phyloP scores from a whole-genome alignment of 2,329 filamentous ascomycete species.

The Exophiala lecanii-corni region DNA sequence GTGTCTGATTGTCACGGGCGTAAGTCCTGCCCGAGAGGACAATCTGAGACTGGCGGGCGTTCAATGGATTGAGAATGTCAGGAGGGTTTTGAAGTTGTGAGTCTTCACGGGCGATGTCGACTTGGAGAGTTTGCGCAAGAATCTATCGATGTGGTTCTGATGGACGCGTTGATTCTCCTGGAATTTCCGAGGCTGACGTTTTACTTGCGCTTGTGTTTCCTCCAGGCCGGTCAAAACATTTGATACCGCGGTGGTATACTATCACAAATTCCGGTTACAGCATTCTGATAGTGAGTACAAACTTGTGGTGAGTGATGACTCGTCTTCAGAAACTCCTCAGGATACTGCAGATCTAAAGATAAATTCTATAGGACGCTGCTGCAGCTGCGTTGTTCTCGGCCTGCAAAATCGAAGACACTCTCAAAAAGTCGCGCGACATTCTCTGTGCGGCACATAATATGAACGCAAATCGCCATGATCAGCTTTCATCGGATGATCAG shows the following conservation, averaged over 20 bases:
- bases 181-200: conserved; percentile 1
- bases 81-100: conserved; percentile 72
- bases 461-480: conserved; percentile 60
- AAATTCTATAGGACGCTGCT: conserved; percentile 64
- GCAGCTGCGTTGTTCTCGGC: conserved; percentile 84
- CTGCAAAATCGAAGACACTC: conserved; percentile 95
- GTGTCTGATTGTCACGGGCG: conserved; percentile 63
- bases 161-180: not conserved
- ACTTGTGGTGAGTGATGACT: conserved; percentile 47
- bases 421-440: conserved; percentile 94
- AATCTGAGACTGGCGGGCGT: conserved; percentile 78
- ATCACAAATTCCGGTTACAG: conserved; percentile 84
- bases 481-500: conserved; percentile 74
- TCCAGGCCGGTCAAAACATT: conserved; percentile 80
- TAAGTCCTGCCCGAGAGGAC: conserved; percentile 75
- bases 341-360: not conserved
- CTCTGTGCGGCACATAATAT: conserved; percentile 85
- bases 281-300: conserved; percentile 84
- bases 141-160: too few species aligned
- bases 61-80: conserved; percentile 80
- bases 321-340: conserved; percentile 3
- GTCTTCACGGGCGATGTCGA: too few species aligned
- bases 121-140: too few species aligned
- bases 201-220: conserved; percentile 3
- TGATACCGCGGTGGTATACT: conserved; percentile 86